Evolutionary conservation across 306 rosid genomes (phyloP).

Genomic region (Ormosia emarginata): DNA sequence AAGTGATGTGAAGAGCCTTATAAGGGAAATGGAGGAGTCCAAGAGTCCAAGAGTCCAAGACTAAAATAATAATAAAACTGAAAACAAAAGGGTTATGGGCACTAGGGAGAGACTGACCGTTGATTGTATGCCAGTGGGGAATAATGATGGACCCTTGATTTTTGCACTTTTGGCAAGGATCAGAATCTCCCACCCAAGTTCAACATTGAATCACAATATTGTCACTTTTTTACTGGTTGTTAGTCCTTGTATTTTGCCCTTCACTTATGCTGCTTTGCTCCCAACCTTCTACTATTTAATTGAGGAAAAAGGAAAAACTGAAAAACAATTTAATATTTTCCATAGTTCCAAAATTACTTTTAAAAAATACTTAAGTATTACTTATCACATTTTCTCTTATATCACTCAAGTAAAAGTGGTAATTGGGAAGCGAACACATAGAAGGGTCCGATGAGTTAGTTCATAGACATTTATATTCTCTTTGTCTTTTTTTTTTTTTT

Average conservation of each 20-base stretch:
- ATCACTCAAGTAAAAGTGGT: too few relatives aligned
- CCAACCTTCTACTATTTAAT: background rate
- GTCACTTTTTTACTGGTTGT: conserved; percentile 16
- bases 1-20: conserved; percentile 6
- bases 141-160: conserved; percentile 13
- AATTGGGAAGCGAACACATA: too few relatives aligned
- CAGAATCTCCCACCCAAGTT: background rate
- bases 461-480: too few relatives aligned
- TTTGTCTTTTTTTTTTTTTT: too few relatives aligned
- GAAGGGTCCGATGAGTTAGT: too few relatives aligned
- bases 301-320: too few relatives aligned
- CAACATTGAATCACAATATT: conserved; percentile 10
- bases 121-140: background rate
- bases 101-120: conserved; percentile 9
- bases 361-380: too few relatives aligned
- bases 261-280: background rate
- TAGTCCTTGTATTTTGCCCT: background rate
- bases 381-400: too few relatives aligned
- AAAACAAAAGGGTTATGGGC: conserved; percentile 16
- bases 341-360: too few relatives aligned
- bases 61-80: background rate
- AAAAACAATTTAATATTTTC: too few relatives aligned
- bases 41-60: conserved; percentile 4
- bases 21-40: background rate
- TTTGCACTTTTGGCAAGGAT: background rate